These are phyloP conservation scores for Termitomyces eurrhizus DNA, from an alignment of 768 basidiomycete species.

Conservation along the genomic window DNA sequence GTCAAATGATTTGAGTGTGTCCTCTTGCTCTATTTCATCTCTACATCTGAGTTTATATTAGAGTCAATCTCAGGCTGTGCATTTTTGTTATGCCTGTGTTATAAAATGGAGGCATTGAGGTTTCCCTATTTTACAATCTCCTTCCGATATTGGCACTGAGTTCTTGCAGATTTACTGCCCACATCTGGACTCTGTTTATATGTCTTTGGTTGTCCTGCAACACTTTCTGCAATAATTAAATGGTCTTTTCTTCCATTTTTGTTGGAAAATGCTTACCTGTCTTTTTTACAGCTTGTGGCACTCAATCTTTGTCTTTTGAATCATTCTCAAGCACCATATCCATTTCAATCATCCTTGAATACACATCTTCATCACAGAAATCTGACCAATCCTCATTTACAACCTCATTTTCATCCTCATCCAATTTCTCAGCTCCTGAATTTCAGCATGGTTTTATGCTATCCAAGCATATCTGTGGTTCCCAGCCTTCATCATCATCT, in stretches of 20 bases:
- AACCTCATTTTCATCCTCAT: too few relatives aligned
- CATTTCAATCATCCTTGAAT: background rate
- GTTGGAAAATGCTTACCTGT: background rate
- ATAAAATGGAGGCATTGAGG: slow-evolving; percentile 2
- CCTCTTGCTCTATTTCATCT: too few relatives aligned
- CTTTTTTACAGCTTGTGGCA: background rate
- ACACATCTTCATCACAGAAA: background rate
- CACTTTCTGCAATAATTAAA: too few relatives aligned
- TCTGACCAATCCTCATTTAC: background rate
- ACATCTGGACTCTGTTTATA: slow-evolving; percentile 10
- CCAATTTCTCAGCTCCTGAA: too few relatives aligned
- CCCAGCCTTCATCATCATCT: too few relatives aligned
- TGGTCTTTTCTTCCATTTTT: background rate
- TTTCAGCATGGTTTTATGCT: too few relatives aligned
- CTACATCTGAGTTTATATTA: too few relatives aligned
- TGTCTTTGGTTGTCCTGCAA: background rate
- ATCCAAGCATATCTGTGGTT: too few relatives aligned
- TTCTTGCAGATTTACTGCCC: slow-evolving; percentile 9
- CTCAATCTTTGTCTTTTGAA: background rate
- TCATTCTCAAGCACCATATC: background rate
- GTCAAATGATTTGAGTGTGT: too few relatives aligned
- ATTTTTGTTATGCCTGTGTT: background rate
- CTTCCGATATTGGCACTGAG: slow-evolving; percentile 2
- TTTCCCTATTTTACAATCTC: background rate
- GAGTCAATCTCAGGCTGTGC: background rate